Evolutionary conservation across 148 eudicot genomes (phyloP), one percentile per base, ranked within the genome.

Genomic region (Persicaria tinctoria): DNA sequence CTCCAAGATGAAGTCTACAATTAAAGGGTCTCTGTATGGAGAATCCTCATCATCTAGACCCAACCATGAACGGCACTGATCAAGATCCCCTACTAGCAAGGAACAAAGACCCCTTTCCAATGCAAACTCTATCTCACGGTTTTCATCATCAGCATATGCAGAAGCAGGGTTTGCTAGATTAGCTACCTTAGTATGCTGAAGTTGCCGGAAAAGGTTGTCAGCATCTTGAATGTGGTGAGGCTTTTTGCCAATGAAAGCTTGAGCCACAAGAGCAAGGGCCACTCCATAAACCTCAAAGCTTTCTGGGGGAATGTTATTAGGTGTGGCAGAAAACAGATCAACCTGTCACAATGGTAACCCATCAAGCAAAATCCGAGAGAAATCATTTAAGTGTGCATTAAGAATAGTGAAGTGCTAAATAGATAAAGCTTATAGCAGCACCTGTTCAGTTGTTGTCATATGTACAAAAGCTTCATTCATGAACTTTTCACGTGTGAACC

Each of bases 401-500:
- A 46, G 55, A 48, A 71, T 18, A 46, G 47, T 13, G 47, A n/a
- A 71, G 38, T 48, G 16, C 38, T 50, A 46, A 70, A n/a, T 45
- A 6, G 14, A 71, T 3, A 8, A 20, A 71, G 55, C 41, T 48
- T 12, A 47, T 71, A 3, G 4, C 6, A 18, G 7, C 49, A 95
- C 98, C 97, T 95, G 99, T 81, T 95, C 99, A 70, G 89, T 83
- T 68, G 97, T 97, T 57, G 99, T 92, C 99, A 95, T 95, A 13
- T 72, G 84, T 80, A 84, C 75, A 78, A 95, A 90, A 62, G 94
- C 94, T 81, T 92, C 97, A 54, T 90, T 95, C 99, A 95, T 92
- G 82, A 90, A 92, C 80, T 86, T 86, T 77, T 95, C 99, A 57
- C 99, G 97, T 10, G 97, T 90, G 78, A 84, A 92, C 53, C 94